These are phyloP conservation scores for Diplosphaera chodatii DNA, from an alignment of 139 green algal species.

Conservation along the genomic window DNA sequence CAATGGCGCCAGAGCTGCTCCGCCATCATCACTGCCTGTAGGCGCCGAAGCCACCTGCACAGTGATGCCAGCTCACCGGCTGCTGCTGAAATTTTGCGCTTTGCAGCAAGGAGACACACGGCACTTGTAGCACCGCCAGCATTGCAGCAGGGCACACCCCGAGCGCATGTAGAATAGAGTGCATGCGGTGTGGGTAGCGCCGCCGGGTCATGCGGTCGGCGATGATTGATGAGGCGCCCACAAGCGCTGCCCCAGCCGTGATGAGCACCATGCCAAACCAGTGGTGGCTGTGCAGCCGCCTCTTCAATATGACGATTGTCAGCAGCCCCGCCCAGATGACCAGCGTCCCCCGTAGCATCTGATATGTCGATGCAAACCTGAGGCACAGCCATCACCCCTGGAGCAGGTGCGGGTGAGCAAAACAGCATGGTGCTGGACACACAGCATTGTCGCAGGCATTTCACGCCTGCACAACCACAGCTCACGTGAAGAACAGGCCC, in stretches of 20 bases:
- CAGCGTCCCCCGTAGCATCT: conserved; percentile 86
- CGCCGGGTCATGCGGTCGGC: conserved; percentile 8
- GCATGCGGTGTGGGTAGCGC: background rate
- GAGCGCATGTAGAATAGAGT: background rate
- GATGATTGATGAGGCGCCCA: conserved; percentile 58
- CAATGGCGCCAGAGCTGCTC: conserved; percentile 27
- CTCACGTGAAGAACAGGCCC: conserved; percentile 78
- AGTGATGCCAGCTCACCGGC: too few relatives aligned
- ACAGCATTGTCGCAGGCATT: too few relatives aligned
- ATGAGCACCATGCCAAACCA: conserved; percentile 78
- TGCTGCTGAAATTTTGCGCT: too few relatives aligned
- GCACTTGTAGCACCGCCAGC: background rate
- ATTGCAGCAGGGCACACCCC: background rate
- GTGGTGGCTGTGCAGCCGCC: conserved; percentile 68
- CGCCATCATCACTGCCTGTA: background rate
- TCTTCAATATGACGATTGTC: conserved; percentile 67
- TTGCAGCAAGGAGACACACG: too few relatives aligned
- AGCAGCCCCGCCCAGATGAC: conserved; percentile 78
- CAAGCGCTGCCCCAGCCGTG: conserved; percentile 63
- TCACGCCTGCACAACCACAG: background rate
- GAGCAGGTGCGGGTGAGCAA: too few relatives aligned
- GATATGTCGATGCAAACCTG: conserved; percentile 70
- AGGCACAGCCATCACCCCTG: background rate
- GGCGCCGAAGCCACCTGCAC: background rate
- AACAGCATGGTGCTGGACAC: background rate